Percentiles rank a stretch among this genome's conserved stretches.
Evolutionary conservation across 192 early-diverging fungal species (phyloP).

Genomic region (Podila epigama): DNA sequence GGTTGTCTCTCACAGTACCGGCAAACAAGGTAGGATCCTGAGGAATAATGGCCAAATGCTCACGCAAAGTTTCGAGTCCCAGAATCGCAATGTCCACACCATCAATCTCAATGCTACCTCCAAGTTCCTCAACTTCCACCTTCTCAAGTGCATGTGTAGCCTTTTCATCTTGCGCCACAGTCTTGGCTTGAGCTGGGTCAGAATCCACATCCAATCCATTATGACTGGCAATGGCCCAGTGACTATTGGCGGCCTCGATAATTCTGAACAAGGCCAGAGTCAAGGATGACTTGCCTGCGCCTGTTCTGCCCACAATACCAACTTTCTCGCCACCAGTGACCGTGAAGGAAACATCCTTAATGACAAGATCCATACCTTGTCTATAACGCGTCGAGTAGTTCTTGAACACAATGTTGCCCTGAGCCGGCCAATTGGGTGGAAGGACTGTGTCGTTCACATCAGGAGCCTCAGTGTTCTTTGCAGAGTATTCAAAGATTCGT

Average conservation of each 20-base stretch:
- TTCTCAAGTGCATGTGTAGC: not conserved
- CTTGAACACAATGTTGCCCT: conserved; percentile 36
- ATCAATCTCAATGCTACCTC: conserved; percentile 79
- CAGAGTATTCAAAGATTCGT: conserved; percentile 49
- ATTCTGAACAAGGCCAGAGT: conserved; percentile 54
- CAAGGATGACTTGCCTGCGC: conserved; percentile 58
- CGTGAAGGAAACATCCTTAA: conserved; percentile 62
- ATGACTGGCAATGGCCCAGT: conserved; percentile 22
- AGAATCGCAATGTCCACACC: conserved; percentile 73
- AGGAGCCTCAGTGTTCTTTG: conserved; percentile 40
- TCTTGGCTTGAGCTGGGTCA: no score
- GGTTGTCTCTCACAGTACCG: conserved; percentile 70
- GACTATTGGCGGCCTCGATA: conserved; percentile 44
- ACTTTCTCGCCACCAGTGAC: conserved; percentile 28
- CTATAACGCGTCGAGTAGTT: conserved; percentile 41
- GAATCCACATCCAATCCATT: conserved; percentile 2
- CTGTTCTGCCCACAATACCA: conserved; percentile 53
- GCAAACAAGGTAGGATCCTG: conserved; percentile 80
- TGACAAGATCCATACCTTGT: conserved; percentile 54
- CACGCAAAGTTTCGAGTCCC: conserved; percentile 65
- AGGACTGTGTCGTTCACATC: not conserved
- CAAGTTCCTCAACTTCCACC: conserved; percentile 30
- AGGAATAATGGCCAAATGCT: conserved; percentile 81
- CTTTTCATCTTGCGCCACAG: no score
- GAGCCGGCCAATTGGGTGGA: conserved; percentile 34